A percentile compares a stretch with the other conserved stretches of the same genome.
Conservation (phyloP, 75 land plant genomes). For the Cupressus sempervirens region DNA sequence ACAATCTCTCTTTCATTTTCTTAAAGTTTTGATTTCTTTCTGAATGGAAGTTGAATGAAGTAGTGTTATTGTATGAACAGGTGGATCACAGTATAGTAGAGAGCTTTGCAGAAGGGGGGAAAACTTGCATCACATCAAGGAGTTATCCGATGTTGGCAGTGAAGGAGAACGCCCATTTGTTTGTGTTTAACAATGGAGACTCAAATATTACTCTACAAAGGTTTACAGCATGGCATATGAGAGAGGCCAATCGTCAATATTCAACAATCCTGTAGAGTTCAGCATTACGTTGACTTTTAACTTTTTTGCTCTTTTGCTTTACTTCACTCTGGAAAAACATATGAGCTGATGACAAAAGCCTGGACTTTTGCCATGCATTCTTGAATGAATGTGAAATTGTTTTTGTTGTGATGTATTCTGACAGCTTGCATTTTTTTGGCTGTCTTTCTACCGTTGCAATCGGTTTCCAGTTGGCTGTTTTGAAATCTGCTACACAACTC, state of each 20-base stretch:
- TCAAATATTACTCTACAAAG: not conserved
- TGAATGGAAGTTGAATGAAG: not conserved
- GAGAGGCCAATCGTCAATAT: not conserved
- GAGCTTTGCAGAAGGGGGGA: not conserved
- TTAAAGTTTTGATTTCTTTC: not conserved
- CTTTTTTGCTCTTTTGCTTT: too few relatives aligned
- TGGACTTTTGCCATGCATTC: too few relatives aligned
- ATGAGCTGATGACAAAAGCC: too few relatives aligned
- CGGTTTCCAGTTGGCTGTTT: too few relatives aligned
- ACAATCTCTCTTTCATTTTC: not conserved
- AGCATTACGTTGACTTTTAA: too few relatives aligned
- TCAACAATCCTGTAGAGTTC: not conserved
- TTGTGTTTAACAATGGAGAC: not conserved
- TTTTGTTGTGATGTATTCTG: too few relatives aligned
- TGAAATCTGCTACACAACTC: too few relatives aligned
- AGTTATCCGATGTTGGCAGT: not conserved
- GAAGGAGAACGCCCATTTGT: not conserved
- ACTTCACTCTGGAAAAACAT: too few relatives aligned
- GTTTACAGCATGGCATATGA: slow-evolving; percentile 1
- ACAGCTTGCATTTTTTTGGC: too few relatives aligned
- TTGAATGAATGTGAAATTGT: too few relatives aligned
- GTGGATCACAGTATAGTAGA: not conserved
- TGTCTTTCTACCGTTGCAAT: too few relatives aligned
- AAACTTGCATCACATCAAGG: not conserved
- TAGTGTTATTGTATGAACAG: not conserved